A percentile compares a stretch with the other conserved stretches of the same genome.
These are phyloP conservation scores for Cardamine chenopodiifolia DNA, from an alignment of 345 rosid species.

Conservation along the genomic window DNA sequence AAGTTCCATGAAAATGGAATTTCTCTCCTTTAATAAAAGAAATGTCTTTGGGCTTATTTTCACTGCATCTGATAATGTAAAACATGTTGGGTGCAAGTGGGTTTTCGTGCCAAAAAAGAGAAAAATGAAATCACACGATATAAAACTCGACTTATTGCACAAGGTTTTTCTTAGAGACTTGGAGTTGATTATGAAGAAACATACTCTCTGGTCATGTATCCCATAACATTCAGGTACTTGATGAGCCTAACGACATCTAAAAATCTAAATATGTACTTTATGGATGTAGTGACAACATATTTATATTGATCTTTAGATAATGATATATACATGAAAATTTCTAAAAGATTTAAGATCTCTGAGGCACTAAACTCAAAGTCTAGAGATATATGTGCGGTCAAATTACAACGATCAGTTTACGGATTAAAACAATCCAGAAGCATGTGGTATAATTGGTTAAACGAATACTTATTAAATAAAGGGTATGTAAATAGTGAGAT, in stretches of 20 bases:
- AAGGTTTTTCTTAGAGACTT: too few species aligned
- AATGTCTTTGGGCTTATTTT: background rate
- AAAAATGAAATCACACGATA: background rate
- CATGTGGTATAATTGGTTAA: too few species aligned
- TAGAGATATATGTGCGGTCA: background rate
- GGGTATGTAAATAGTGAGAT: too few species aligned
- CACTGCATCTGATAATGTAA: background rate
- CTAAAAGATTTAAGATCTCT: too few species aligned
- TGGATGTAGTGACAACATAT: background rate
- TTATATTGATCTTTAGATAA: background rate
- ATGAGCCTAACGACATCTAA: background rate
- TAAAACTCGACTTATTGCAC: background rate
- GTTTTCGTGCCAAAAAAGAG: too few species aligned
- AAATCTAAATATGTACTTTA: background rate
- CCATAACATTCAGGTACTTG: too few species aligned
- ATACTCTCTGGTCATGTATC: too few species aligned
- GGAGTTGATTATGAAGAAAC: too few species aligned
- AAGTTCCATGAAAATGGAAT: background rate
- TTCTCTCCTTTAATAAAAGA: background rate
- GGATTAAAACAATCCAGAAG: background rate
- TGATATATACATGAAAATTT: too few species aligned
- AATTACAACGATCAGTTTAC: background rate
- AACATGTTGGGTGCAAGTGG: too few species aligned
- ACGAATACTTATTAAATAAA: too few species aligned
- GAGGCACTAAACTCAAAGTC: too few species aligned